Base-by-base conservation (phyloP, 1,284 basidiomycete species). In the Melampsora americana region DNA sequence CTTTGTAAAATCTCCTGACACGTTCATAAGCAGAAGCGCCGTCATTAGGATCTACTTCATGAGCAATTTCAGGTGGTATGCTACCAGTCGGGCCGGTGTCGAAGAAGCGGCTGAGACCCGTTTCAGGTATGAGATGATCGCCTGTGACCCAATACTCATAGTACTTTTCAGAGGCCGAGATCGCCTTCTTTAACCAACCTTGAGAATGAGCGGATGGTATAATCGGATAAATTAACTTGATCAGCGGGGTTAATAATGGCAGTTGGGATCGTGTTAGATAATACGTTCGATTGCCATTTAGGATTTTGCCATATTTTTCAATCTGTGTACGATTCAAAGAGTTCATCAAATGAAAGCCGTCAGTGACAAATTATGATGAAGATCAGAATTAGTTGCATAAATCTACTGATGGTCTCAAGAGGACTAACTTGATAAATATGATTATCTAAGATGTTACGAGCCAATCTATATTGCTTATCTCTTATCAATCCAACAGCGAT, bases 381-480 rank as follows among this genome's bases (percentile, higher is more conserved):
- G 7, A 53, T 53, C 20, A 18, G 16, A 14, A 53, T 20, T 53
- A 35, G 35, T 35, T 35, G 35, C 9, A 35, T 4, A 35, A 6
- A 9, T 12, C 50, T 20, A 53, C 9, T 32, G 4, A 68, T 53
- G 20, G 32, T n/a, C 12, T 28, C 18, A 35, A 35, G 44, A 39
- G 18, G 16, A 9, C 64, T 44, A 9, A 71, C 69, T 46, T 73
- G 71, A 50, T 73, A 73, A 28, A 73, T 73, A 48, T 66, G 53
- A 44, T 73, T 73, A 65, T 73, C 62, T 30, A 73, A 46, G 28
- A 66, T 73, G 71, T 73, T 66, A 6, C 71, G 23, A 14, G 64
- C 71, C 71, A 73, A 35, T 42, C 71, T n/a, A n/a, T 59, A 20
- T 9, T 73, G 46, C 14, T 66, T 53, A 30, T 73, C 62, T 44